phyloP scores from a whole-genome alignment of 1,139 yeast genomes.

The Suhomyces wounanorum region DNA sequence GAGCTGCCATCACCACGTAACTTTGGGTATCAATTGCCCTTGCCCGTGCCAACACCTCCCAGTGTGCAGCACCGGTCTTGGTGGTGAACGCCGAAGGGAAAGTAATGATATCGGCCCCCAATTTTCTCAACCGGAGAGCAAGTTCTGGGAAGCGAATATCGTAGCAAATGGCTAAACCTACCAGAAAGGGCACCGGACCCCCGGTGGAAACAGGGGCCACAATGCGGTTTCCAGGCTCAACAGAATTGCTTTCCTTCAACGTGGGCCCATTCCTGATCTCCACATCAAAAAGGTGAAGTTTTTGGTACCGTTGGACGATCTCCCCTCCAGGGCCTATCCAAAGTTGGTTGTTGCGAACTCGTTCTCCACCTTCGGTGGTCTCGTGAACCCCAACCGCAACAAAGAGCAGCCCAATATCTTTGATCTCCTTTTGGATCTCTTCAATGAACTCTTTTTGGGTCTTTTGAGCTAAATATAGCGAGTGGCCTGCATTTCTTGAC shows the following conservation, averaged over 20 bases:
- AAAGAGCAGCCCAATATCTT: slow-evolving; percentile 32
- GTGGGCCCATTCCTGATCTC: slow-evolving; percentile 76
- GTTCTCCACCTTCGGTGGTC: slow-evolving; percentile 46
- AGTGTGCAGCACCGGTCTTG: slow-evolving; percentile 88
- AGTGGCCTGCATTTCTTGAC: slow-evolving; percentile 67
- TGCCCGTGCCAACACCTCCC: slow-evolving; percentile 77
- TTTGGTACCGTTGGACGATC: slow-evolving; percentile 70
- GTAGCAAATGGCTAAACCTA: slow-evolving; percentile 81
- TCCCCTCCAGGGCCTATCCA: slow-evolving; percentile 71
- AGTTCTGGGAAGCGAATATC: slow-evolving; percentile 89
- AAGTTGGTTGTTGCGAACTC: slow-evolving; percentile 70
- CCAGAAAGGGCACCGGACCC: slow-evolving; percentile 54
- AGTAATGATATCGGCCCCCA: slow-evolving; percentile 77
- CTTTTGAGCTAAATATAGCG: slow-evolving; percentile 56
- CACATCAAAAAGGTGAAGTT: slow-evolving; percentile 87
- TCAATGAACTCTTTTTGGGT: slow-evolving; percentile 54
- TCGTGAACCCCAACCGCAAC: slow-evolving; percentile 78
- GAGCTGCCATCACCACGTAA: slow-evolving; percentile 90
- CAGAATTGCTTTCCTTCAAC: slow-evolving; percentile 73
- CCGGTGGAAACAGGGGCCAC: slow-evolving; percentile 50
- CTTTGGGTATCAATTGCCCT: slow-evolving; percentile 88
- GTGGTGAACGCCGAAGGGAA: slow-evolving; percentile 93
- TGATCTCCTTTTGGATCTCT: slow-evolving; percentile 52
- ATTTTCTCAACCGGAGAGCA: slow-evolving; percentile 59
- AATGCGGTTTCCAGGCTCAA: slow-evolving; percentile 70